These are phyloP conservation scores for Arachnomyces sp. DNA, from an alignment of 2,329 filamentous ascomycete genomes.

Conservation along the genomic window DNA sequence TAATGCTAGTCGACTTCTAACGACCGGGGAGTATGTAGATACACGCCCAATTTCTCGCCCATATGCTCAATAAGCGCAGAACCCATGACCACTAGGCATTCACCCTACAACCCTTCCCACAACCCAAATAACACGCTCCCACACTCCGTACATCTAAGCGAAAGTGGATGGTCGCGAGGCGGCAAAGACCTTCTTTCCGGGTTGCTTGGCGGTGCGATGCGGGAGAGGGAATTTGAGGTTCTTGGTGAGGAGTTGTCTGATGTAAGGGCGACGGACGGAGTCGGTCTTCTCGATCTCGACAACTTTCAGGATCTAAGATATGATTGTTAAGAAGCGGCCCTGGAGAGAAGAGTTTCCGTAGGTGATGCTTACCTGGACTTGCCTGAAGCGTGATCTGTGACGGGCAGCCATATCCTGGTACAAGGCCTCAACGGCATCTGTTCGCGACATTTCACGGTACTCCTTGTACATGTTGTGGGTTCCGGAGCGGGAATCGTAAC, in stretches of 20 bases:
- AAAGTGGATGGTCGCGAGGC: conserved; percentile 93
- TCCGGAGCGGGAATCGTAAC: conserved; percentile 98
- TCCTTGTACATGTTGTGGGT: conserved; percentile 99
- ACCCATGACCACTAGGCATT: conserved; percentile 33
- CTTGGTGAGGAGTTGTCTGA: conserved; percentile 96
- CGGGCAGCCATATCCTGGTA: conserved; percentile 99
- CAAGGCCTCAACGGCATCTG: conserved; percentile 88
- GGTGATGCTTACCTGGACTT: conserved; percentile 76
- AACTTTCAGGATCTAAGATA: conserved; percentile 86
- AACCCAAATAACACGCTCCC: conserved; percentile 5
- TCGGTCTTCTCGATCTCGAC: conserved; percentile 93
- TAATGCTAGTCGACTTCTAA: no score
- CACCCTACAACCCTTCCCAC: conserved; percentile 31
- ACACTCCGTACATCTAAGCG: conserved; percentile 59
- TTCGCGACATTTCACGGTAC: conserved; percentile 98
- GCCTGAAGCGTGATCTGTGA: conserved; percentile 96
- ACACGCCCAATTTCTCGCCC: conserved; percentile 28
- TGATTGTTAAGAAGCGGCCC: conserved; percentile 8
- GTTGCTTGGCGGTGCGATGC: conserved; percentile 81
- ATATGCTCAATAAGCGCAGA: conserved; percentile 20
- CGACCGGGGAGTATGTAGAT: conserved; percentile 14
- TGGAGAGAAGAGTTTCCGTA: conserved; percentile 5
- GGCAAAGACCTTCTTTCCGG: conserved; percentile 84
- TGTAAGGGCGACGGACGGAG: conserved; percentile 96
- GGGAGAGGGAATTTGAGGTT: conserved; percentile 96